Conservation (phyloP, 2,329 filamentous ascomycete genomes). For the Atkinsonella texensis region DNA sequence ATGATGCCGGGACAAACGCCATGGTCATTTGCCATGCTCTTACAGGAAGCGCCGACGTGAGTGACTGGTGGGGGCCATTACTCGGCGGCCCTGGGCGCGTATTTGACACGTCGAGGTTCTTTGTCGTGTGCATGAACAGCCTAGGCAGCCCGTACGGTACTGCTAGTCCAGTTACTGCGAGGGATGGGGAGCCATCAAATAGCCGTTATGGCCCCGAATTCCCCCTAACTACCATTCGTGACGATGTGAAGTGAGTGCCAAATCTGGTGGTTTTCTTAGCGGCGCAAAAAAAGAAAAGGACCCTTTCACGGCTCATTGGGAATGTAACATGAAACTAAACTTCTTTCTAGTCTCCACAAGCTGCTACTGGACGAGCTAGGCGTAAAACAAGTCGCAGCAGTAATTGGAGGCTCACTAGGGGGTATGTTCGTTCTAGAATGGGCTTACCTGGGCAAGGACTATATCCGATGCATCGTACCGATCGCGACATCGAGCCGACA, state of each 20-base stretch:
- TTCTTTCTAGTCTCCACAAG: conserved; percentile 56
- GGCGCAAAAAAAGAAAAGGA: too few species aligned
- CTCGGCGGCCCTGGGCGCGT: conserved; percentile 66
- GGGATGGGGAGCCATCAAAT: conserved; percentile 62
- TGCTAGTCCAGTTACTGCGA: conserved; percentile 79
- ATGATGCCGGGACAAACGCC: conserved; percentile 47
- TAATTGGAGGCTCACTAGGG: conserved; percentile 74
- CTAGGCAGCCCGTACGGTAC: conserved; percentile 76
- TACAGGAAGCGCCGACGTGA: conserved; percentile 73
- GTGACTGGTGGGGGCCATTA: conserved; percentile 81
- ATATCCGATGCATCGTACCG: conserved; percentile 68
- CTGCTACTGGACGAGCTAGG: conserved; percentile 70
- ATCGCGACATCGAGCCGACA: conserved; percentile 78
- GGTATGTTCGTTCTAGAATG: conserved; percentile 89
- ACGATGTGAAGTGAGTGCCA: conserved; percentile 73
- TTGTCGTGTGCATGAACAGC: conserved; percentile 77
- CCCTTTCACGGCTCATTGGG: too few species aligned
- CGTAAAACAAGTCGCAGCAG: conserved; percentile 64
- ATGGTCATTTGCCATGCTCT: conserved; percentile 76
- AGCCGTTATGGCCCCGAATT: conserved; percentile 91
- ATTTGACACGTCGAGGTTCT: conserved; percentile 75
- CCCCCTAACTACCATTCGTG: conserved; percentile 84
- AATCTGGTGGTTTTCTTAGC: too few species aligned
- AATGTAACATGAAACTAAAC: conserved; percentile 7
- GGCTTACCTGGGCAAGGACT: conserved; percentile 81